Evolutionary conservation across 495 filamentous ascomycete genomes (phyloP).

Genomic region (Opeltia flavorubescens): DNA sequence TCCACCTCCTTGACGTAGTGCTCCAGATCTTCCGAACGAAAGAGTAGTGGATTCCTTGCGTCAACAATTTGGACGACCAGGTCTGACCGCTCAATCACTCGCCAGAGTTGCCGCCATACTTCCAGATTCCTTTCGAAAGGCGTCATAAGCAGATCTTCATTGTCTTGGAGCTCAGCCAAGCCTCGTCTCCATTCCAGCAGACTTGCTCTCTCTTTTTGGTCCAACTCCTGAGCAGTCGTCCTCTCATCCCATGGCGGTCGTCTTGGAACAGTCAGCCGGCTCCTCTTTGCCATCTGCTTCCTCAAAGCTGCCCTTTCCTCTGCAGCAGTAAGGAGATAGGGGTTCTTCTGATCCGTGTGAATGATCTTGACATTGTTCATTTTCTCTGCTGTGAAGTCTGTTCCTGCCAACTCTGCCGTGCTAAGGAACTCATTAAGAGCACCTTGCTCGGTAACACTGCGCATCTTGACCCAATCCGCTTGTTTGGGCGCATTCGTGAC

Average conservation of each 20-base stretch:
- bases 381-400: slow-evolving; percentile 98
- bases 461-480: slow-evolving; percentile 88
- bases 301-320: slow-evolving; percentile 64
- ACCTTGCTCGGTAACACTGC: slow-evolving; percentile 92
- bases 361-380: slow-evolving; percentile 98
- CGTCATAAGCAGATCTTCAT: slow-evolving; percentile 89
- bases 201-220: slow-evolving; percentile 61
- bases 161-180: slow-evolving; percentile 82
- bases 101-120: slow-evolving; percentile 96
- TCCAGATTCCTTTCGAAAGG: slow-evolving; percentile 97
- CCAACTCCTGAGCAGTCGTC: slow-evolving; percentile 73
- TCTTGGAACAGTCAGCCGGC: slow-evolving; percentile 73
- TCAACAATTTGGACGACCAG: slow-evolving; percentile 97
- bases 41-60: slow-evolving; percentile 85
- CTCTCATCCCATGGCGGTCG: slow-evolving; percentile 74
- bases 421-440: slow-evolving; percentile 77
- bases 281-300: slow-evolving; percentile 70
- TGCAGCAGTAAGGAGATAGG: slow-evolving; percentile 76
- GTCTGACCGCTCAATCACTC: slow-evolving; percentile 94
- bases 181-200: slow-evolving; percentile 83
- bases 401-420: slow-evolving; percentile 89
- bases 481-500: slow-evolving; percentile 57
- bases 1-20: slow-evolving; percentile 88
- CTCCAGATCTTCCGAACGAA: slow-evolving; percentile 88
- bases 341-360: slow-evolving; percentile 86